Percentiles rank a stretch among this genome's conserved stretches.
phyloP scores from a whole-genome alignment of 2,329 filamentous ascomycete species.

The Botrytis aclada region DNA sequence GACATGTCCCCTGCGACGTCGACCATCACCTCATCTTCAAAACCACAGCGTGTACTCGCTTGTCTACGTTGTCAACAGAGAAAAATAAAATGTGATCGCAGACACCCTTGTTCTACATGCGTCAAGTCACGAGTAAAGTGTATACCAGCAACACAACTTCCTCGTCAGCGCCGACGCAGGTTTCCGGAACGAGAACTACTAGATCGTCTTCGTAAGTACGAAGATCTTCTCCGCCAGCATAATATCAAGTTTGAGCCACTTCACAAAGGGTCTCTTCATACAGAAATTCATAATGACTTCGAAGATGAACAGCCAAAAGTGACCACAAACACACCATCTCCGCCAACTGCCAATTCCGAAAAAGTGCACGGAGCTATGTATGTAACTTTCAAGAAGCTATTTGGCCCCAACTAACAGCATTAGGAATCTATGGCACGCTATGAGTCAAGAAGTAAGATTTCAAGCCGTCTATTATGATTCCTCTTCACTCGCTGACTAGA shows the following conservation, averaged over 20 bases:
- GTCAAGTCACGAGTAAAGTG: slow-evolving; percentile 61
- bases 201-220: slow-evolving; percentile 34
- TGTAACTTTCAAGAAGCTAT: slow-evolving; percentile 18
- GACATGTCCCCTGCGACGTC: neutral
- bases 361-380: slow-evolving; percentile 38
- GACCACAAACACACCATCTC: slow-evolving; percentile 28
- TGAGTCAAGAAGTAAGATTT: slow-evolving; percentile 43
- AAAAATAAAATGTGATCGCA: slow-evolving; percentile 72
- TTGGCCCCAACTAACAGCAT: slow-evolving; percentile 29
- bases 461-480: neutral
- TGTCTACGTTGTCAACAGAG: slow-evolving; percentile 74
- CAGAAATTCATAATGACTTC: slow-evolving; percentile 26
- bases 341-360: slow-evolving; percentile 33
- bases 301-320: slow-evolving; percentile 33
- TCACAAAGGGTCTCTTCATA: slow-evolving; percentile 27
- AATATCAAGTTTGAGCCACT: slow-evolving; percentile 34
- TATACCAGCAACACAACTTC: slow-evolving; percentile 53
- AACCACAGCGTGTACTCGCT: slow-evolving; percentile 40
- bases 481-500: slow-evolving; percentile 22
- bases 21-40: slow-evolving; percentile 10
- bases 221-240: slow-evolving; percentile 34
- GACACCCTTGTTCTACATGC: slow-evolving; percentile 68
- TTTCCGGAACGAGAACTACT: slow-evolving; percentile 36
- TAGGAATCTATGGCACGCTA: slow-evolving; percentile 48
- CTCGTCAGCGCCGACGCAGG: slow-evolving; percentile 57